phyloP scores from a whole-genome alignment of 108 stramenopile species.

The Bacterosira constricta region DNA sequence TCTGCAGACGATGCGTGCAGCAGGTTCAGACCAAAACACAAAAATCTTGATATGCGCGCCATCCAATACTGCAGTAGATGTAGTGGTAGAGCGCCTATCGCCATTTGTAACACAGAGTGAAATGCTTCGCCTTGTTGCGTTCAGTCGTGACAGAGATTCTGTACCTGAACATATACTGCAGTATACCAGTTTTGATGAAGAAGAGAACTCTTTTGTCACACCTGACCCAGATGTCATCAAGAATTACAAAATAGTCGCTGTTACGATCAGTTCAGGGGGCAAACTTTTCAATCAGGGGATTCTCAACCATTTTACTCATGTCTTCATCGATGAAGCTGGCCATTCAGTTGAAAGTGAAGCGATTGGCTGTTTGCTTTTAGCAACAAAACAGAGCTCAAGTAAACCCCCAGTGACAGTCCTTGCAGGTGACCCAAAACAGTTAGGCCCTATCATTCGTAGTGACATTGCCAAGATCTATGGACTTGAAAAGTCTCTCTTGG shows the following conservation, averaged over 20 bases:
- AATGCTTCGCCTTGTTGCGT: conserved; percentile 59
- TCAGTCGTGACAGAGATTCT: conserved; percentile 36
- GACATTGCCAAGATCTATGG: conserved; percentile 54
- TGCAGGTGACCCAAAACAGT: conserved; percentile 75
- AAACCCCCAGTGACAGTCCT: conserved; percentile 30
- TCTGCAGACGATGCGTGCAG: conserved; percentile 44
- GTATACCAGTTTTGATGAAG: conserved; percentile 35
- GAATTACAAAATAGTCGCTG: conserved; percentile 46
- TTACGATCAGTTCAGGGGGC: conserved; percentile 52
- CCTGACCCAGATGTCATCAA: conserved; percentile 13
- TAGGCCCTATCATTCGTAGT: conserved; percentile 68
- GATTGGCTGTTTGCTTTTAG: conserved; percentile 25
- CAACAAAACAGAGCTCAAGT: conserved; percentile 11
- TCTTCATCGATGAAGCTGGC: conserved; percentile 71
- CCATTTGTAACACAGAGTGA: conserved; percentile 42
- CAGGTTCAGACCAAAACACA: conserved; percentile 15
- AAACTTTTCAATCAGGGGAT: conserved; percentile 48
- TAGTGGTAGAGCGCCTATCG: conserved; percentile 56
- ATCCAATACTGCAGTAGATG: conserved; percentile 65
- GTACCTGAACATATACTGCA: conserved; percentile 42
- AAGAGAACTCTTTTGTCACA: conserved; percentile 26
- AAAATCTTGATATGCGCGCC: conserved; percentile 66
- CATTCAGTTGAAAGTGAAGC: conserved; percentile 72
- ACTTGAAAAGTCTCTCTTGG: conserved; percentile 58
- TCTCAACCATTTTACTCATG: conserved; percentile 54